Conservation (phyloP, 2,329 filamentous ascomycete genomes). For the Xylaria sp. region DNA sequence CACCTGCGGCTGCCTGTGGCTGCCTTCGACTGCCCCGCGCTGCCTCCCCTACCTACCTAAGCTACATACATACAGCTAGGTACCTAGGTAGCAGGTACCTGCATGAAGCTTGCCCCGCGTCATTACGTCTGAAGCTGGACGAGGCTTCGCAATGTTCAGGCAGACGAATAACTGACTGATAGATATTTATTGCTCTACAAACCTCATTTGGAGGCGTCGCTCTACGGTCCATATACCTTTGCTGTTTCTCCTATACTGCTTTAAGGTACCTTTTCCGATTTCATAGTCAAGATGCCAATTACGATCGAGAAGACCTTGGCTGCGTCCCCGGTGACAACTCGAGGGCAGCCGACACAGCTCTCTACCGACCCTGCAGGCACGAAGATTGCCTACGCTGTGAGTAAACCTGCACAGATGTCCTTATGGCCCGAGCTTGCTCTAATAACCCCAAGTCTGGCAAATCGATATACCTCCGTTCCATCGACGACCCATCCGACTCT, state of each 20-base stretch:
- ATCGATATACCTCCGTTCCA: slow-evolving; percentile 93
- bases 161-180: slow-evolving; percentile 4
- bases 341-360: slow-evolving; percentile 87
- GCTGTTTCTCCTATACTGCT: not conserved
- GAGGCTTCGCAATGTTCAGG: slow-evolving; percentile 4
- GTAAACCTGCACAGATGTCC: slow-evolving; percentile 38
- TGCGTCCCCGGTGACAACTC: slow-evolving; percentile 79
- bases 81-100: slow-evolving; percentile 9
- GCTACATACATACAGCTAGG: too few relatives aligned
- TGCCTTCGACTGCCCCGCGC: slow-evolving; percentile 8
- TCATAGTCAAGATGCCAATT: slow-evolving; percentile 53
- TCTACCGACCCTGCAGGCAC: slow-evolving; percentile 89
- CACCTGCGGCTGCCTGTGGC: too few relatives aligned
- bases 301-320: slow-evolving; percentile 76
- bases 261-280: not conserved
- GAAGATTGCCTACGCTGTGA: slow-evolving; percentile 88
- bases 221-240: slow-evolving; percentile 2
- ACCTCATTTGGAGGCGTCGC: not conserved
- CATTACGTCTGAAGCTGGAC: slow-evolving; percentile 7
- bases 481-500: slow-evolving; percentile 83
- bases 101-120: slow-evolving; percentile 20
- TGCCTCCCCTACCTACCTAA: too few relatives aligned
- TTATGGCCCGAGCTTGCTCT: slow-evolving; percentile 8
- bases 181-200: not conserved
- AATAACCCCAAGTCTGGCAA: slow-evolving; percentile 74